Base-by-base conservation (phyloP, 2,329 filamentous ascomycete species). In the Xylaria polymorpha region DNA sequence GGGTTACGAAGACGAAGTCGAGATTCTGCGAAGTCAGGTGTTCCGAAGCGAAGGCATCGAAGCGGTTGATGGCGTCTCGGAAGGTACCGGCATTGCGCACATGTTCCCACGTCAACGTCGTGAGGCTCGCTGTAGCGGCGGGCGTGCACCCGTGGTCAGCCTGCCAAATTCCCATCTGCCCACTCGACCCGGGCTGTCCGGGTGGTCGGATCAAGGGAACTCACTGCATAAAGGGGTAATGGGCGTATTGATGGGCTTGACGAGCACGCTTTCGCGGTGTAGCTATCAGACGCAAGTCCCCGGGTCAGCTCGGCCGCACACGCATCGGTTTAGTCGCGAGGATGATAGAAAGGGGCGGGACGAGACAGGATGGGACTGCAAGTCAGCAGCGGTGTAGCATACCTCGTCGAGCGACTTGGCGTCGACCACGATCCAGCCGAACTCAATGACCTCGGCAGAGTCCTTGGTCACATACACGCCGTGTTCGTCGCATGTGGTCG, bases 401-500 rank as follows among this genome's bases (percentile, higher is more conserved):
- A 97, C 94, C 92, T 98, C 94, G 77, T 98, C 94, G 77, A 94
- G 92, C 72, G 89, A 92, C 85, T 95, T 96, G 74, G 94, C 92
- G 80, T 98, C 94, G 72, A 98, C 87, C 78, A 99, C 85, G 79
- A 98, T 97, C 96, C 96, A 99, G 73, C 95, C 96, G 80, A 99
- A 88, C 88, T 99, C 96, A 82, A 99, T 99, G 74, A 99, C 96
- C 85, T 99, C 96, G 71, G 96, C 96, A 68, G 96, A 98, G 83
- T 99, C 96, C 84, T 98, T 98, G 69, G 96, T 99, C 68, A 99
- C 96, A 82, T 99, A 99, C 74, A 99, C 96, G 72, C 96, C 96
- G 83, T 99, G 96, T 82, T 99, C 96, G 82, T 99, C 96, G 84
- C 96, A 99, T 75, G 96, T 99, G 43, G 96, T 99, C 73, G 96